Conservation (phyloP, 2,329 filamentous ascomycete species). For the Microthyrium microscopicum region DNA sequence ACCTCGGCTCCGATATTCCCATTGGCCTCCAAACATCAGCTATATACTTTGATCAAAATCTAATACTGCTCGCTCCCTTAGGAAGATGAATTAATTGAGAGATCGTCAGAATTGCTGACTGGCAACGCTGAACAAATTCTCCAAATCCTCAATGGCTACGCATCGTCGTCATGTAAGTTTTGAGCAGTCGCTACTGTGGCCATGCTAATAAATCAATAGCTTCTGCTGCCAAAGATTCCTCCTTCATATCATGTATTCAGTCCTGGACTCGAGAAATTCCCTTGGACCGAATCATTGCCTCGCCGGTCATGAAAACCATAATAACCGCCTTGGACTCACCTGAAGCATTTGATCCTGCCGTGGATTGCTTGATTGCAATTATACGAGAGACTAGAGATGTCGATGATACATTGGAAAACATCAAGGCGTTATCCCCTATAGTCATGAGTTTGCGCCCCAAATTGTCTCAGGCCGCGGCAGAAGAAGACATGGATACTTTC, state of each 20-base stretch:
- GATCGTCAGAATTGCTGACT: constrained; percentile 77
- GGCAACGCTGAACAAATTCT: constrained; percentile 84
- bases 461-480: constrained; percentile 56
- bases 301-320: constrained; percentile 66
- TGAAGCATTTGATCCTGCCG: constrained; percentile 66
- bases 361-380: constrained; percentile 84
- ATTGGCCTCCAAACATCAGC: constrained; percentile 1
- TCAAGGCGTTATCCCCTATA: constrained; percentile 67
- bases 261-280: constrained; percentile 94
- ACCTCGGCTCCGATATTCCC: background rate
- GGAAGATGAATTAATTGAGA: constrained; percentile 84
- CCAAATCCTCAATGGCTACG: constrained; percentile 72
- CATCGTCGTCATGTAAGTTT: constrained; percentile 69
- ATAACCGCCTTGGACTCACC: constrained; percentile 63
- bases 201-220: constrained; percentile 28
- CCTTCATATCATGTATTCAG: constrained; percentile 85
- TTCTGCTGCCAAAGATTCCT: constrained; percentile 66
- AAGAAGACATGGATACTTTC: constrained; percentile 72
- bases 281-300: constrained; percentile 65
- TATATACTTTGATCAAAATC: constrained; percentile 13
- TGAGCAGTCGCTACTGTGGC: background rate
- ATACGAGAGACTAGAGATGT: constrained; percentile 87
- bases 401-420: constrained; percentile 70
- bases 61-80: constrained; percentile 32
- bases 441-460: constrained; percentile 61